Conservation (phyloP, 129 eudicot species). For the Lonicera japonica region DNA sequence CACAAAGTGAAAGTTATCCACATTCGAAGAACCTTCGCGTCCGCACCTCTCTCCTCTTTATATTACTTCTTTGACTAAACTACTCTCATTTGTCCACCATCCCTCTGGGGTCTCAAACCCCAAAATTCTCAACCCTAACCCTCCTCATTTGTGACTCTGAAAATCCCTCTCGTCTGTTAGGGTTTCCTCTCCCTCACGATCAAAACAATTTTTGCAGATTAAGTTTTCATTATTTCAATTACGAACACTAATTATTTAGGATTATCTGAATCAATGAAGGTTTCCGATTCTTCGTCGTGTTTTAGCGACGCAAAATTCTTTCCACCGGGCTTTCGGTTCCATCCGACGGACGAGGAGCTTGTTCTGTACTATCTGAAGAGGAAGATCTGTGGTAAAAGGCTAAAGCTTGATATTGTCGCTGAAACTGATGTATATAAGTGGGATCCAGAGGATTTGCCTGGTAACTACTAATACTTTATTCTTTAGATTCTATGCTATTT, state of each 20-base stretch:
- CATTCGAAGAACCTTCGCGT: neutral
- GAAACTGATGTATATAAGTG: slow-evolving; percentile 83
- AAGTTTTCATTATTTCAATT: neutral
- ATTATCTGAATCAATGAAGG: slow-evolving; percentile 16
- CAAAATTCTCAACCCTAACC: neutral
- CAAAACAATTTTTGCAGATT: neutral
- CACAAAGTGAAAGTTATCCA: neutral
- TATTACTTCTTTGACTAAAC: slow-evolving; percentile 1
- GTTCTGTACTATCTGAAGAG: slow-evolving; percentile 64
- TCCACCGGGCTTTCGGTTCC: slow-evolving; percentile 77
- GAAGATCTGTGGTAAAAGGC: slow-evolving; percentile 60
- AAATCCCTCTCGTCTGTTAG: neutral
- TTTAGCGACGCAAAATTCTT: slow-evolving; percentile 27
- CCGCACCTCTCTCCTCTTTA: too few relatives aligned
- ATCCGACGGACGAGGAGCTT: slow-evolving; percentile 81
- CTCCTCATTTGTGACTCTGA: too few relatives aligned
- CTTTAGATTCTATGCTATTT: neutral
- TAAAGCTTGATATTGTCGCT: slow-evolving; percentile 47
- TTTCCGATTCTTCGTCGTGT: slow-evolving; percentile 9
- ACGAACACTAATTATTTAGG: neutral
- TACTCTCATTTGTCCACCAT: neutral
- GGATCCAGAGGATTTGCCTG: slow-evolving; percentile 84
- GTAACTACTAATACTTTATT: slow-evolving; percentile 18
- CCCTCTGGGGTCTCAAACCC: slow-evolving; percentile 4
- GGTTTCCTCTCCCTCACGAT: neutral